Percentiles rank a stretch among this genome's conserved stretches.
Evolutionary conservation across 306 rosid species (phyloP).

Genomic region (Citrullus colocynthis): DNA sequence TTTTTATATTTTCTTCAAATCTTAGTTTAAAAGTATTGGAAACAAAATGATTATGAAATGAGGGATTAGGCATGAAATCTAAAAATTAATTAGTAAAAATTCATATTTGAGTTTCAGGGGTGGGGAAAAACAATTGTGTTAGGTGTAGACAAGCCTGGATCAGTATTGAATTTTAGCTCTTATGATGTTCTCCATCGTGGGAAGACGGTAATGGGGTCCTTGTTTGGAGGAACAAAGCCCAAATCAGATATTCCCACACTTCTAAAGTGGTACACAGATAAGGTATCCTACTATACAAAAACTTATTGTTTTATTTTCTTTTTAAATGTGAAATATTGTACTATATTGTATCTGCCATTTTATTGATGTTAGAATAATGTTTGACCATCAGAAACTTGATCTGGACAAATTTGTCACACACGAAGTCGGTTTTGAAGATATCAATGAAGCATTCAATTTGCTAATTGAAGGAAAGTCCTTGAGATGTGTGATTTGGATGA

Average conservation of each 20-base stretch:
- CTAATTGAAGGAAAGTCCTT: conserved; percentile 46
- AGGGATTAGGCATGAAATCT: too few relatives aligned
- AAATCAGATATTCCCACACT: conserved; percentile 63
- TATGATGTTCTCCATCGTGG: conserved; percentile 38
- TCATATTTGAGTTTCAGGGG: conserved; percentile 33
- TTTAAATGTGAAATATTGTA: background rate
- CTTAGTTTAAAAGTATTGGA: too few relatives aligned
- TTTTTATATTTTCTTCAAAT: too few relatives aligned
- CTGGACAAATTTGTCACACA: conserved; percentile 76
- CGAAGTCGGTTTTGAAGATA: conserved; percentile 52
- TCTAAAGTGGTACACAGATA: conserved; percentile 52
- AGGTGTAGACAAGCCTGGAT: conserved; percentile 62
- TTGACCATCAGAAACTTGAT: conserved; percentile 36
- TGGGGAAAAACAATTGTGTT: conserved; percentile 83
- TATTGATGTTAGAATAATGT: background rate
- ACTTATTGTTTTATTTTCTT: background rate
- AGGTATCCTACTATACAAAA: conserved; percentile 25
- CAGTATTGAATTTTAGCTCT: conserved; percentile 31
- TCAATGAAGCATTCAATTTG: conserved; percentile 67
- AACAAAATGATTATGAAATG: too few relatives aligned
- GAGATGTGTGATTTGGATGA: conserved; percentile 72
- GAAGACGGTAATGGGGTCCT: conserved; percentile 48
- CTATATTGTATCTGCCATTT: background rate
- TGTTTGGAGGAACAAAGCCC: conserved; percentile 77
- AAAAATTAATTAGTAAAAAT: too few relatives aligned